These are phyloP conservation scores for Amanita pallidorosea DNA, from an alignment of 768 basidiomycete genomes.

Conservation along the genomic window DNA sequence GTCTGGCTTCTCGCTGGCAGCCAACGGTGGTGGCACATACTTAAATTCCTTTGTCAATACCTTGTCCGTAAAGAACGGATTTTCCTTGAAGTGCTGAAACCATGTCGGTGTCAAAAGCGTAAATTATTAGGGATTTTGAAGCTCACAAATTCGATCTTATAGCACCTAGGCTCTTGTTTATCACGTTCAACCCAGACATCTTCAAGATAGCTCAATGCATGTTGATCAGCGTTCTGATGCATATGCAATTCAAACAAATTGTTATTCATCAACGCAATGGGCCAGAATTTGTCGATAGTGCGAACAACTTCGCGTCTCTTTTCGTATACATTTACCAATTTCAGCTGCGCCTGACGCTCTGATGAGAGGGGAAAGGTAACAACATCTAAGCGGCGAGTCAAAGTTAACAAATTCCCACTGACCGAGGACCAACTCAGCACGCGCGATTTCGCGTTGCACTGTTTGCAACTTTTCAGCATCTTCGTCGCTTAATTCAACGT, in stretches of 20 bases:
- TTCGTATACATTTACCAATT: conserved; percentile 52
- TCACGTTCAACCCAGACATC: conserved; percentile 80
- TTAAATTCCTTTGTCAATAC: conserved; percentile 80
- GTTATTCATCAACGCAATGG: conserved; percentile 75
- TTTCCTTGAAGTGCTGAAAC: conserved; percentile 79
- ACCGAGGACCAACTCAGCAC: conserved; percentile 68
- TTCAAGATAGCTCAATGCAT: conserved; percentile 74
- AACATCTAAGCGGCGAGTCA: not conserved
- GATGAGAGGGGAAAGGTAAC: conserved; percentile 3
- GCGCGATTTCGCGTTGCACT: conserved; percentile 59
- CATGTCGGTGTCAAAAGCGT: not conserved
- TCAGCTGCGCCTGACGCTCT: conserved; percentile 59
- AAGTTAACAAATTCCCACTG: conserved; percentile 16
- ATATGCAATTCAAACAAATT: conserved; percentile 48
- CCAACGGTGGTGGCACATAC: conserved; percentile 44
- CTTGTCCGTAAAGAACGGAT: conserved; percentile 70
- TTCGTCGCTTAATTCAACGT: conserved; percentile 60
- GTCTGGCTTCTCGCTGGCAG: conserved; percentile 48
- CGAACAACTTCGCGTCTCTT: conserved; percentile 59
- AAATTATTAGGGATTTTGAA: not conserved
- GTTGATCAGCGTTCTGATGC: conserved; percentile 67
- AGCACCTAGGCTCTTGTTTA: conserved; percentile 64
- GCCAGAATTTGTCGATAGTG: conserved; percentile 73
- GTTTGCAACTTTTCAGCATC: conserved; percentile 58
- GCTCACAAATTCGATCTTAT: conserved; percentile 84